Conservation (phyloP, 1,284 basidiomycete genomes). For the Microbotryum lychnidis-dioicae region DNA sequence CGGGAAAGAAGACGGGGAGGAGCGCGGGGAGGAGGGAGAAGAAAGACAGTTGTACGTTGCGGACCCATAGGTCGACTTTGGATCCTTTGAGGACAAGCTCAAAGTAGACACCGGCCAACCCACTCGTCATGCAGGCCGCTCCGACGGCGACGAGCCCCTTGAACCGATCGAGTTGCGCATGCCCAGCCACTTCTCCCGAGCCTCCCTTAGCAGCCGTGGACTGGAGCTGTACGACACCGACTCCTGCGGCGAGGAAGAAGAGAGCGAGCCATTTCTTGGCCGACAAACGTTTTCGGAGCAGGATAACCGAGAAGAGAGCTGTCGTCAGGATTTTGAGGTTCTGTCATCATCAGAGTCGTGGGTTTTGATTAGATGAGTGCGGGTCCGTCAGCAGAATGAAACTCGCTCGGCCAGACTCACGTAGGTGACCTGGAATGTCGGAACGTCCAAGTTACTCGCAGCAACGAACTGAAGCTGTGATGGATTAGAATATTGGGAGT, state of each 20-base stretch:
- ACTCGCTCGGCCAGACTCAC: constrained; percentile 1
- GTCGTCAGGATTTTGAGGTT: constrained; percentile 76
- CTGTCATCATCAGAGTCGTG: not conserved
- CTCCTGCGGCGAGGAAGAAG: constrained; percentile 76
- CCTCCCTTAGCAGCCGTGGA: constrained; percentile 28
- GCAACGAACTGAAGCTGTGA: constrained; percentile 75
- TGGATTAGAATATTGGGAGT: not conserved
- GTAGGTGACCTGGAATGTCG: constrained; percentile 87
- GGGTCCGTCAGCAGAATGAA: not conserved
- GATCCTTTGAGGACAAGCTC: constrained; percentile 95
- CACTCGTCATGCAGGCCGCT: constrained; percentile 88
- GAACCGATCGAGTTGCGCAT: constrained; percentile 62
- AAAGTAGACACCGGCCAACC: constrained; percentile 97
- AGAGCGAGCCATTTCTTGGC: constrained; percentile 74
- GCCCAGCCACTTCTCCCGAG: constrained; percentile 28
- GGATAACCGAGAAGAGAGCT: constrained; percentile 80
- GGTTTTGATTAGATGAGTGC: not conserved
- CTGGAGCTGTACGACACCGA: constrained; percentile 88
- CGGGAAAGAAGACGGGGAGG: constrained; percentile 63
- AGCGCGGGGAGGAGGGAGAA: constrained; percentile 89
- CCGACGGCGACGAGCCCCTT: constrained; percentile 78
- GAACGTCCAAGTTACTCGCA: constrained; percentile 82
- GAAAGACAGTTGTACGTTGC: constrained; percentile 90
- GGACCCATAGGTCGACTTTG: constrained; percentile 82
- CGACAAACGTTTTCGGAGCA: constrained; percentile 72